Conservation (phyloP, 331 rosid species). For the Rhamnella rubrinervis region DNA sequence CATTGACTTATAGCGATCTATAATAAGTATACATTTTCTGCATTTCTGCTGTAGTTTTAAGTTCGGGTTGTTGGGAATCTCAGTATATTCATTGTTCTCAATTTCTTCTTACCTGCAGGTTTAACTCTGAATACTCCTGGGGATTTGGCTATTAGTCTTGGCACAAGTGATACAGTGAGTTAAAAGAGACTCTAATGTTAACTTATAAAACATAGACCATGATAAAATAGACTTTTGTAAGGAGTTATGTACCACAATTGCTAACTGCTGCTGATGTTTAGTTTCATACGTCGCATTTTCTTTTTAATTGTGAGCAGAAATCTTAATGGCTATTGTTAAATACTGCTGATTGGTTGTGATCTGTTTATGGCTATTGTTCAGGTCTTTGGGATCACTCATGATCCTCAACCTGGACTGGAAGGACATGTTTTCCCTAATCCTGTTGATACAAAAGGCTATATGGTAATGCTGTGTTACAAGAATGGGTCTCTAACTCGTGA, state of each 20-base stretch:
- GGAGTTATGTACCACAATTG: background rate
- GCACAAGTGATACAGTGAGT: constrained; percentile 96
- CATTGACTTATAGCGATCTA: too few relatives aligned
- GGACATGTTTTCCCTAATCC: constrained; percentile 95
- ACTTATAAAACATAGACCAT: constrained; percentile 3
- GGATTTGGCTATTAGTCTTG: constrained; percentile 94
- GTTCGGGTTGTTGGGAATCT: background rate
- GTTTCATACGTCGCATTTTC: background rate
- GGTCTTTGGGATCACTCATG: constrained; percentile 85
- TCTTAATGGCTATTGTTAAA: background rate
- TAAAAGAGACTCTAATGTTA: constrained; percentile 2
- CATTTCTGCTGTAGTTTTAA: too few relatives aligned
- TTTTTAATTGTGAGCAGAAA: background rate
- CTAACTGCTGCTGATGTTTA: background rate
- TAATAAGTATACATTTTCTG: too few relatives aligned
- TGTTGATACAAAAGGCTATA: constrained; percentile 77
- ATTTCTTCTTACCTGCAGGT: constrained; percentile 55
- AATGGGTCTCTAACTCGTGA: constrained; percentile 96
- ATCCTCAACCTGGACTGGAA: constrained; percentile 84
- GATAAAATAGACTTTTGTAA: constrained; percentile 1
- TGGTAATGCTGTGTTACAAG: constrained; percentile 96
- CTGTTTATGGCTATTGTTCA: constrained; percentile 28
- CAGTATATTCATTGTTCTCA: background rate
- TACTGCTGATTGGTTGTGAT: background rate
- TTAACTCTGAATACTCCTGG: constrained; percentile 89